Evolutionary conservation across 495 filamentous ascomycete genomes (phyloP).

Genomic region (Elasticomyces elasticus): DNA sequence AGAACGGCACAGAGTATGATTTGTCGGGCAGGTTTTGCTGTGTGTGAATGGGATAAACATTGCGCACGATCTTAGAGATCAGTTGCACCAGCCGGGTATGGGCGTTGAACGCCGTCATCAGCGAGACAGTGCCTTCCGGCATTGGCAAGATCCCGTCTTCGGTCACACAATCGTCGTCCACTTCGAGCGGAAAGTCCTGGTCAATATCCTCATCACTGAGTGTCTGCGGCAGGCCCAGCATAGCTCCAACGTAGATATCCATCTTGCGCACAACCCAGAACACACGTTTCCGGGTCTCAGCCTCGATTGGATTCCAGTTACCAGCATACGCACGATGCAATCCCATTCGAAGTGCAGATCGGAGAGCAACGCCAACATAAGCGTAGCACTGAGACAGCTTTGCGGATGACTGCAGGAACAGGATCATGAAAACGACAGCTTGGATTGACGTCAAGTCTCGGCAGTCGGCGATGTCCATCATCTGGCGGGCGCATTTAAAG

Average conservation of each 20-base stretch:
- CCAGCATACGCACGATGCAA: constrained; percentile 69
- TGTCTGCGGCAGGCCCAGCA: constrained; percentile 77
- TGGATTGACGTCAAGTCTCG: constrained; percentile 78
- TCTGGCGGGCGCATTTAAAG: constrained; percentile 65
- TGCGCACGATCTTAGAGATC: constrained; percentile 73
- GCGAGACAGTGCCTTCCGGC: constrained; percentile 62
- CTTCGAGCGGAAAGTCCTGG: constrained; percentile 70
- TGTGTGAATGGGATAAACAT: constrained; percentile 81
- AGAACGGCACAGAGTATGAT: constrained; percentile 77
- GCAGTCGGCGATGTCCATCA: constrained; percentile 86
- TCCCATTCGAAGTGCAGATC: constrained; percentile 76
- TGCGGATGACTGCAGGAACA: constrained; percentile 84
- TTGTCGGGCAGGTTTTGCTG: constrained; percentile 38
- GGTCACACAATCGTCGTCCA: constrained; percentile 91
- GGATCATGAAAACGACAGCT: constrained; percentile 80
- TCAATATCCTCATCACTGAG: constrained; percentile 85
- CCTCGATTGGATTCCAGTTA: constrained; percentile 74
- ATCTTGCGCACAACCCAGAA: constrained; percentile 90
- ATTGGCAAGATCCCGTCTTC: constrained; percentile 60
- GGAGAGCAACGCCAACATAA: constrained; percentile 80
- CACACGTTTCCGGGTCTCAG: constrained; percentile 69
- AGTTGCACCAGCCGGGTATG: constrained; percentile 71
- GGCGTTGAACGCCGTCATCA: constrained; percentile 74
- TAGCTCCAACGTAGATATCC: constrained; percentile 85
- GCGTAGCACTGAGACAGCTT: constrained; percentile 90